Evolutionary conservation across 2,329 filamentous ascomycete species (phyloP).

Genomic region (Exophiala viscosa): DNA sequence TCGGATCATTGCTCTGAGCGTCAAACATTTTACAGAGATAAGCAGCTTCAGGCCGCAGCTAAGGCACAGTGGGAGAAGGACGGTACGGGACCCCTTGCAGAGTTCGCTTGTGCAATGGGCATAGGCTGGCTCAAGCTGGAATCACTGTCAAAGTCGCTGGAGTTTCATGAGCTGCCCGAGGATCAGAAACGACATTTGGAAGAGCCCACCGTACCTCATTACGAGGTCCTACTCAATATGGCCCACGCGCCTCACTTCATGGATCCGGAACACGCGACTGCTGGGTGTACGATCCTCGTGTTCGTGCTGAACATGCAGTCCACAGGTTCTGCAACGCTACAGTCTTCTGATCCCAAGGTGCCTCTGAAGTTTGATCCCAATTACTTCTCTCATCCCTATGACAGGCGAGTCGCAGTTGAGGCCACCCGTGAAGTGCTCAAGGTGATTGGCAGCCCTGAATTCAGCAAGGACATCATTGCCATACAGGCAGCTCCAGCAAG

Average conservation of each 20-base stretch:
- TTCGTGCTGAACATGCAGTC: constrained; percentile 55
- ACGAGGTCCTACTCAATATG: constrained; percentile 45
- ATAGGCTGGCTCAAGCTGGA: constrained; percentile 44
- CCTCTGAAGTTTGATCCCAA: constrained; percentile 54
- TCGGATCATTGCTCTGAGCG: constrained; percentile 43
- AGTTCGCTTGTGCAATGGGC: constrained; percentile 31
- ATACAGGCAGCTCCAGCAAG: constrained; percentile 44
- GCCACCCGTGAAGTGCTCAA: constrained; percentile 43
- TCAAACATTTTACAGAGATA: constrained; percentile 45
- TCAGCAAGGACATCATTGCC: constrained; percentile 43
- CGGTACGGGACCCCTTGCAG: constrained; percentile 37
- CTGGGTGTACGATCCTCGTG: constrained; percentile 41
- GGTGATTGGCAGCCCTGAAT: constrained; percentile 43
- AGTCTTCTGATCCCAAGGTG: constrained; percentile 50
- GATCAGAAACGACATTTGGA: constrained; percentile 44
- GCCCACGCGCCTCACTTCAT: constrained; percentile 22
- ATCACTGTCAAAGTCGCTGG: constrained; percentile 38
- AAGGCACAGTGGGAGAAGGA: constrained; percentile 49
- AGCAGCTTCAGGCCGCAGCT: constrained; percentile 43
- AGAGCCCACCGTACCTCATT: constrained; percentile 54
- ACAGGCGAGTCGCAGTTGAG: constrained; percentile 51
- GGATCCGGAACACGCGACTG: constrained; percentile 24
- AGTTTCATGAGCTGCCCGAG: constrained; percentile 51
- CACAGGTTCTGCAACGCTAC: constrained; percentile 50
- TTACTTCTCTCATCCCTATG: constrained; percentile 53